Evolutionary conservation across 129 eudicot species (phyloP).

Genomic region (Mikania micrantha): DNA sequence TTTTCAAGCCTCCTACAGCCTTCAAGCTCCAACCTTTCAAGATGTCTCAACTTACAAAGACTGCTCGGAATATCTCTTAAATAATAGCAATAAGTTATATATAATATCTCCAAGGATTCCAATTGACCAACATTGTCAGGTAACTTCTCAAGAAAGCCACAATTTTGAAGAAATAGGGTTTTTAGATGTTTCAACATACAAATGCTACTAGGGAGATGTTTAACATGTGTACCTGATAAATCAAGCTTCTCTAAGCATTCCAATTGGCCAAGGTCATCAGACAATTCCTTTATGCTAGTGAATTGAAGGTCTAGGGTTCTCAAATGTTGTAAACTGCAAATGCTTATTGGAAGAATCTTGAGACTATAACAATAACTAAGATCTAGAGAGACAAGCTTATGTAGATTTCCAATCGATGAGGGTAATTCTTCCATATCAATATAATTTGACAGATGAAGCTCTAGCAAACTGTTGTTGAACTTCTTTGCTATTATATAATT

Average conservation of each 20-base stretch:
- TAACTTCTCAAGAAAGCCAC: not conserved
- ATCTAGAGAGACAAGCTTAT: too few relatives aligned
- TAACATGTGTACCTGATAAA: not conserved
- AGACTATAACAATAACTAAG: too few relatives aligned
- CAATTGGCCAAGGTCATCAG: not conserved
- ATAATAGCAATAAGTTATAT: not conserved
- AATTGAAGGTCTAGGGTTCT: not conserved
- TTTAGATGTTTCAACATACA: not conserved
- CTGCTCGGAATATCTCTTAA: not conserved
- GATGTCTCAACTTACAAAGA: not conserved
- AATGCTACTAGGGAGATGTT: not conserved
- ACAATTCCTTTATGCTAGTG: not conserved
- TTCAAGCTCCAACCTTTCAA: not conserved
- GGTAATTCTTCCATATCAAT: not conserved
- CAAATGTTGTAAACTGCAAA: not conserved
- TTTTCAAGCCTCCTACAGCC: not conserved
- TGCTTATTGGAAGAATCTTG: not conserved
- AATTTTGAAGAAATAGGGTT: not conserved
- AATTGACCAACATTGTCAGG: not conserved
- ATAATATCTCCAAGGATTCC: not conserved
- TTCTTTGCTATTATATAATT: too few relatives aligned
- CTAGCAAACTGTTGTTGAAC: not conserved
- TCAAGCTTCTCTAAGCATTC: not conserved
- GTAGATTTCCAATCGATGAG: slow-evolving; percentile 6
- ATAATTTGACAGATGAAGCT: not conserved